Evolutionary conservation across 768 basidiomycete species (phyloP).

Genomic region (Lactifluus volemus): DNA sequence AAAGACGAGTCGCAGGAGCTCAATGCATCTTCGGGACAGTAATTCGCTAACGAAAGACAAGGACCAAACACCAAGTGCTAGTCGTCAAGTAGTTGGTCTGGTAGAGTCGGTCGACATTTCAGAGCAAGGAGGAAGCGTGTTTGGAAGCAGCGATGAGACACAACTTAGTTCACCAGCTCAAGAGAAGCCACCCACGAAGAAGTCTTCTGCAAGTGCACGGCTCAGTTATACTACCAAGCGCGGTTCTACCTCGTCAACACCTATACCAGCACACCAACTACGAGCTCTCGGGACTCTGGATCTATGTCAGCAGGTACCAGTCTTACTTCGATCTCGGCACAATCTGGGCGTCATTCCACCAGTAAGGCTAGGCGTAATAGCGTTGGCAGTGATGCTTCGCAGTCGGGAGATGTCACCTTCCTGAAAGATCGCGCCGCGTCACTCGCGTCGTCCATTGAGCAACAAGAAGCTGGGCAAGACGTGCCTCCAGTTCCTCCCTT

Average conservation of each 20-base stretch:
- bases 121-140: conserved; percentile 40
- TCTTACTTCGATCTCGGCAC: conserved; percentile 63
- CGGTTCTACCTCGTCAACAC: conserved; percentile 86
- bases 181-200: conserved; percentile 66
- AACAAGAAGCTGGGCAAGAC: conserved; percentile 41
- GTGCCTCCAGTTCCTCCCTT: conserved; percentile 94
- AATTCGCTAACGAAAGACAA: conserved; percentile 39
- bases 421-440: conserved; percentile 63
- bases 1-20: conserved; percentile 31
- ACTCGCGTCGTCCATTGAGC: conserved; percentile 50
- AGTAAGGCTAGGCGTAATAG: conserved; percentile 66
- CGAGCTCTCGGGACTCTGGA: conserved; percentile 81
- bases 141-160: conserved; percentile 45
- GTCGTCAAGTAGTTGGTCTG: conserved; percentile 32
- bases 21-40: conserved; percentile 34
- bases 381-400: conserved; percentile 72
- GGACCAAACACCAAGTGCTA: conserved; percentile 24
- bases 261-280: conserved; percentile 64
- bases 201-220: conserved; percentile 45
- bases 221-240: conserved; percentile 80
- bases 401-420: conserved; percentile 55
- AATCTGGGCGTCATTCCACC: conserved; percentile 65
- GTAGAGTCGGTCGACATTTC: conserved; percentile 27
- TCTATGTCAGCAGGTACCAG: conserved; percentile 73
- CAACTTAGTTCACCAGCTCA: conserved; percentile 32